phyloP scores from a whole-genome alignment of 495 filamentous ascomycete species.

The Staphylotrichum tortipilum region DNA sequence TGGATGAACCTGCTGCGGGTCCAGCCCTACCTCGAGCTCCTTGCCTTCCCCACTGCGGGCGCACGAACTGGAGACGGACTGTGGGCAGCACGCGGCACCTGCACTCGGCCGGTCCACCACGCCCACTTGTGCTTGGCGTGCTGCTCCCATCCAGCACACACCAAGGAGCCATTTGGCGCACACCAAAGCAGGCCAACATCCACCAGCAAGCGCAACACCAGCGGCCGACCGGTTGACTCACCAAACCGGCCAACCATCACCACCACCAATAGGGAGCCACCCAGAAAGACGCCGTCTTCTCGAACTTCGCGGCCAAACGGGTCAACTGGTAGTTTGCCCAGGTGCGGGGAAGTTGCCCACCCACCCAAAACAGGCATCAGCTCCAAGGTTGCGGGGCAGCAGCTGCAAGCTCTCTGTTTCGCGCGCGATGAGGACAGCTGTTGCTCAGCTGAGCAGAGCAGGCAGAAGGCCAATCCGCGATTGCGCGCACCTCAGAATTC shows the following conservation, averaged over 20 bases:
- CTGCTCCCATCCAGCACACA: no score
- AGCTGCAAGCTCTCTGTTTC: background rate
- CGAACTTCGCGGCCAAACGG: background rate
- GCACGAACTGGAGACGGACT: background rate
- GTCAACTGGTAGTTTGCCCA: no score
- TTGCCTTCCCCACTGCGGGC: constrained; percentile 1
- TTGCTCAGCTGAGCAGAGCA: constrained; percentile 6
- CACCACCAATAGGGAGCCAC: background rate
- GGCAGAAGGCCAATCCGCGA: background rate
- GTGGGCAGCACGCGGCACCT: background rate
- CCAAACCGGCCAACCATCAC: background rate
- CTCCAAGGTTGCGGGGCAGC: background rate
- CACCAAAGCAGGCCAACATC: no score
- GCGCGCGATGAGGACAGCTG: no score
- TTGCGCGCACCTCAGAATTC: background rate
- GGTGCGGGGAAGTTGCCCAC: background rate
- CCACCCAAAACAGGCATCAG: background rate
- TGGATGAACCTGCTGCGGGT: background rate
- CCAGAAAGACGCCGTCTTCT: background rate
- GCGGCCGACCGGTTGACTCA: constrained; percentile 6
- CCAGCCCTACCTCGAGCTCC: constrained; percentile 5
- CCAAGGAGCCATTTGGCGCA: no score
- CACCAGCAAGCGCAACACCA: no score
- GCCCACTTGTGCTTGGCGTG: no score
- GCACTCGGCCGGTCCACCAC: no score